Evolutionary conservation across 2,329 filamentous ascomycete genomes (phyloP).

Genomic region (Ophiocordyceps unilateralis): DNA sequence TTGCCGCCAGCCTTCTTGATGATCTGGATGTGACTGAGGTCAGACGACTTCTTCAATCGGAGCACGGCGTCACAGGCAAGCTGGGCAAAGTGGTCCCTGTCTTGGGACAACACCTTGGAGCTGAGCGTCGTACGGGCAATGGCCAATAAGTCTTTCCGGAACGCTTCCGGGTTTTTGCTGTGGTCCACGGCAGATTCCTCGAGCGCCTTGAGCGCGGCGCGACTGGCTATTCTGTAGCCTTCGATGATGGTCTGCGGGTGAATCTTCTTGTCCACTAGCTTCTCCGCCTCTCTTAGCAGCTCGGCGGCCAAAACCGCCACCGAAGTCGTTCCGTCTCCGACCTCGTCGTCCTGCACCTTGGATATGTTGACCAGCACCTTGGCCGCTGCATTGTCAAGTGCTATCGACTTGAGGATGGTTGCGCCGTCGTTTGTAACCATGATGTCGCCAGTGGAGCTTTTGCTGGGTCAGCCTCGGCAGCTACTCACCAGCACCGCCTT

Average conservation of each 20-base stretch:
- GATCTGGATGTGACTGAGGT: conserved; percentile 95
- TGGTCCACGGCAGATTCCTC: conserved; percentile 78
- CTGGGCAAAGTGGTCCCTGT: conserved; percentile 78
- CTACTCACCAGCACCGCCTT: not conserved
- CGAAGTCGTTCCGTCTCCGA: conserved; percentile 96
- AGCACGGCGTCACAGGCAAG: conserved; percentile 85
- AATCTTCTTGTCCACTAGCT: conserved; percentile 94
- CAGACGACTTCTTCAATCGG: conserved; percentile 73
- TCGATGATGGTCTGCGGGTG: conserved; percentile 99
- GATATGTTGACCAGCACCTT: conserved; percentile 99
- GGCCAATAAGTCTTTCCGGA: conserved; percentile 74
- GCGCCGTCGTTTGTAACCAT: conserved; percentile 98
- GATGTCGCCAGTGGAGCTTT: conserved; percentile 83
- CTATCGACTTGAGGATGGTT: conserved; percentile 95
- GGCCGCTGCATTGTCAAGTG: conserved; percentile 92
- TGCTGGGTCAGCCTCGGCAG: conserved; percentile 1
- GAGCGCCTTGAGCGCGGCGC: conserved; percentile 69
- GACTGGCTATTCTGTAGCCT: conserved; percentile 92
- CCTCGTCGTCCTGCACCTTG: conserved; percentile 97
- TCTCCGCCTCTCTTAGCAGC: conserved; percentile 87
- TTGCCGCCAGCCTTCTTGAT: conserved; percentile 99
- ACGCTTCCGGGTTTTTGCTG: conserved; percentile 65
- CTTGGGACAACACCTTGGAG: conserved; percentile 91
- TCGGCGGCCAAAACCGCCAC: conserved; percentile 91
- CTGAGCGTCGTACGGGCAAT: conserved; percentile 92